Conservation (phyloP, 169 alveolate species). For the Plasmodium malariae region DNA sequence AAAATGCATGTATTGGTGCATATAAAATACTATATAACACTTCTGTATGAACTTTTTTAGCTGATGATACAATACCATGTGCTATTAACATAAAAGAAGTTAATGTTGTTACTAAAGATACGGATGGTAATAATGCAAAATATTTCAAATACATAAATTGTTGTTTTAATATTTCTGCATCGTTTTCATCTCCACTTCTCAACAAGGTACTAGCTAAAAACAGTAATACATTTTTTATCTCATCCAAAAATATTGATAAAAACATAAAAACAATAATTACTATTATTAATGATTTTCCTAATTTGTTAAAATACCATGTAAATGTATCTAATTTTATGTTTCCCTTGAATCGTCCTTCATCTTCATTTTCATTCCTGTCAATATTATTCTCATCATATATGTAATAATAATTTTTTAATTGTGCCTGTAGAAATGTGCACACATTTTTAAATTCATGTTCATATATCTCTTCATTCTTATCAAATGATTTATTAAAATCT, state of each 20-base stretch:
- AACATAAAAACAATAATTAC: slow-evolving; percentile 42
- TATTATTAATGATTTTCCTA: slow-evolving; percentile 22
- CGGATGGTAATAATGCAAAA: slow-evolving; percentile 43
- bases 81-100: slow-evolving; percentile 35
- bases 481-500: neutral
- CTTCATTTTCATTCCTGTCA: neutral
- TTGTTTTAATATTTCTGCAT: neutral
- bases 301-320: slow-evolving; percentile 42
- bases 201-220: slow-evolving; percentile 29
- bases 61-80: slow-evolving; percentile 76
- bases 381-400: slow-evolving; percentile 1
- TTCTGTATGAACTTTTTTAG: slow-evolving; percentile 76
- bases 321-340: slow-evolving; percentile 58
- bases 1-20: slow-evolving; percentile 81
- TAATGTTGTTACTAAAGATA: slow-evolving; percentile 47
- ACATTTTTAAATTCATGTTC: slow-evolving; percentile 50
- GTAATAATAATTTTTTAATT: slow-evolving; percentile 30
- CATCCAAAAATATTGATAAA: slow-evolving; percentile 43
- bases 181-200: slow-evolving; percentile 2
- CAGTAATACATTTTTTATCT: slow-evolving; percentile 47
- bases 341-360: slow-evolving; percentile 37
- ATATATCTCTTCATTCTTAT: neutral
- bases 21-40: slow-evolving; percentile 72
- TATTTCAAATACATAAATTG: slow-evolving; percentile 9
- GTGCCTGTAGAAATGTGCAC: neutral